These are phyloP conservation scores for Globisporangium nunn DNA, from an alignment of 352 stramenopile genomes.

Conservation along the genomic window DNA sequence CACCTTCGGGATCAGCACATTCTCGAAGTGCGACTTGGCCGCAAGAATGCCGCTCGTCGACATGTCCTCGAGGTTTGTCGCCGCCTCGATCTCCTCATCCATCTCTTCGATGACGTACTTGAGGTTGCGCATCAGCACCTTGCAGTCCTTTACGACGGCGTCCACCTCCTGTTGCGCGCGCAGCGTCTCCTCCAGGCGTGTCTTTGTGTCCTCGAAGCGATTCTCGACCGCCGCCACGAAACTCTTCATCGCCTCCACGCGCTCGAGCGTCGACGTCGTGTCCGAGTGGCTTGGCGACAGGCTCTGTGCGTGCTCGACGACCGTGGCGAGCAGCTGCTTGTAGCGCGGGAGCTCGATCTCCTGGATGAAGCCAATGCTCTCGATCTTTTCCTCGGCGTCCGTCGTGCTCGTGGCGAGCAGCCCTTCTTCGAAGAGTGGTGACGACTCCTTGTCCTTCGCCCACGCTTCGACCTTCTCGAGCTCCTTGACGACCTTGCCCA, in stretches of 20 bases:
- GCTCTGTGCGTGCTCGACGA: slow-evolving; percentile 56
- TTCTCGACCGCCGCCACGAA: slow-evolving; percentile 74
- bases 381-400: slow-evolving; percentile 75
- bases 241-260: slow-evolving; percentile 63
- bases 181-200: slow-evolving; percentile 43
- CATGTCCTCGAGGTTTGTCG: slow-evolving; percentile 63
- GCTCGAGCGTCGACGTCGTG: slow-evolving; percentile 56
- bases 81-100: slow-evolving; percentile 80
- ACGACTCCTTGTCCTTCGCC: slow-evolving; percentile 75
- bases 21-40: slow-evolving; percentile 64
- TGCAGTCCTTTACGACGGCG: slow-evolving; percentile 82
- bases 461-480: slow-evolving; percentile 78
- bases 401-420: slow-evolving; percentile 45
- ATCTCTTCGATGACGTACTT: slow-evolving; percentile 88
- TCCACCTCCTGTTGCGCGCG: slow-evolving; percentile 64
- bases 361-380: slow-evolving; percentile 77
- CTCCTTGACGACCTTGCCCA: slow-evolving; percentile 82
- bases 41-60: slow-evolving; percentile 60
- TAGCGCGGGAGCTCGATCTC: slow-evolving; percentile 81
- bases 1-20: slow-evolving; percentile 64
- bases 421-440: slow-evolving; percentile 58
- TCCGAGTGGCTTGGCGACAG: slow-evolving; percentile 67
- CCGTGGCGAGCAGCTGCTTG: slow-evolving; percentile 63
- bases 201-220: slow-evolving; percentile 61
- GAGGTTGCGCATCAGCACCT: slow-evolving; percentile 78